These are phyloP conservation scores for Pseudogymnoascus sp. DNA, from an alignment of 2,329 filamentous ascomycete genomes.

Conservation along the genomic window DNA sequence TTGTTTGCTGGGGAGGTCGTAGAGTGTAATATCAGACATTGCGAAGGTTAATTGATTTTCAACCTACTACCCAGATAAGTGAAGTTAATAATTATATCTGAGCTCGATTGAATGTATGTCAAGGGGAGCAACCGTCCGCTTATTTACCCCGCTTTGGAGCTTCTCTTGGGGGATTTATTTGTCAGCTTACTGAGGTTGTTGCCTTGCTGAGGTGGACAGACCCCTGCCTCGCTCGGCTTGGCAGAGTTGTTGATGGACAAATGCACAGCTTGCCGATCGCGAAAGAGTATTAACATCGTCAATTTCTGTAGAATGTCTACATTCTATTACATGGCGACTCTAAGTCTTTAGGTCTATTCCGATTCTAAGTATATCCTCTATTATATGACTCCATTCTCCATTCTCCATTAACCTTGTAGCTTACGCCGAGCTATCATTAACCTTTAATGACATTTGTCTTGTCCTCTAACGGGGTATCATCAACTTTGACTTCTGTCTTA, in stretches of 20 bases:
- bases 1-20: conserved; percentile 54
- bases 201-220: neutral
- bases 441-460: neutral
- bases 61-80: neutral
- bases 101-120: neutral
- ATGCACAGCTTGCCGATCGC: neutral
- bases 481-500: neutral
- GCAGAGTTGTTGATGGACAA: neutral
- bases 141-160: conserved; percentile 1
- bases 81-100: neutral
- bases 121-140: neutral
- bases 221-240: neutral
- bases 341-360: neutral
- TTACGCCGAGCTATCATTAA: neutral
- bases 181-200: neutral
- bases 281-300: neutral
- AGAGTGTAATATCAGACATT: conserved; percentile 41
- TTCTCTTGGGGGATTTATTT: neutral
- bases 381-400: conserved; percentile 6
- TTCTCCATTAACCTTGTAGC: neutral
- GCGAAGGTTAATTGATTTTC: neutral
- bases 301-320: neutral
- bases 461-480: neutral
- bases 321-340: neutral
- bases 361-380: neutral